These are phyloP conservation scores for Actinomortierella ambigua DNA, from an alignment of 371 early-diverging fungal species.

Conservation along the genomic window DNA sequence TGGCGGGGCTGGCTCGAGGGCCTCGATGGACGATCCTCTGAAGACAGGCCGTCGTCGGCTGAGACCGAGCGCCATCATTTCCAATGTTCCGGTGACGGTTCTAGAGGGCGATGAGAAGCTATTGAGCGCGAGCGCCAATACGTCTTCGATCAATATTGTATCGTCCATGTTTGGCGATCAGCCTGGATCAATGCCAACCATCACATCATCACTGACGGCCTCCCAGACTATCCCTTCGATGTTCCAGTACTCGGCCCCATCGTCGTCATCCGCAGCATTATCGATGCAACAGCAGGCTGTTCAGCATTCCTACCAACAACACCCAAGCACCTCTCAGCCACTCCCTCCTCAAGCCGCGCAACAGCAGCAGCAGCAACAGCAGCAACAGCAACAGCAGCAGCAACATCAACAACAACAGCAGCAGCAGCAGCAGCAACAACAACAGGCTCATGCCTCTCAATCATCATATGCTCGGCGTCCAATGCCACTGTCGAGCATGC, in stretches of 20 bases:
- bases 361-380: slow-evolving; percentile 8
- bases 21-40: slow-evolving; percentile 6
- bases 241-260: slow-evolving; percentile 15
- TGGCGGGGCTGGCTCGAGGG: neutral
- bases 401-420: slow-evolving; percentile 11
- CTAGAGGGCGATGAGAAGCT: slow-evolving; percentile 58
- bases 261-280: slow-evolving; percentile 8
- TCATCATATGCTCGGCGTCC: neutral
- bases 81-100: slow-evolving; percentile 60
- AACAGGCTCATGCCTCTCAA: neutral
- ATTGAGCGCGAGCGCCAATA: slow-evolving; percentile 46
- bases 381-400: slow-evolving; percentile 9
- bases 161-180: slow-evolving; percentile 57
- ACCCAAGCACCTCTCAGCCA: neutral
- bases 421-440: neutral
- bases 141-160: slow-evolving; percentile 52
- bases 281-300: slow-evolving; percentile 8
- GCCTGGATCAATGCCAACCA: slow-evolving; percentile 7
- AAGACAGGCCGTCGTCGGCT: slow-evolving; percentile 48
- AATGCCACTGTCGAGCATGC: neutral
- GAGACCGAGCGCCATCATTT: slow-evolving; percentile 42
- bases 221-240: slow-evolving; percentile 4
- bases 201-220: slow-evolving; percentile 6
- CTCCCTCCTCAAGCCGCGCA: neutral
- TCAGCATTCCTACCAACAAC: slow-evolving; percentile 1